Evolutionary conservation across 805 yeast species (phyloP).

Genomic region (Candida ficus): DNA sequence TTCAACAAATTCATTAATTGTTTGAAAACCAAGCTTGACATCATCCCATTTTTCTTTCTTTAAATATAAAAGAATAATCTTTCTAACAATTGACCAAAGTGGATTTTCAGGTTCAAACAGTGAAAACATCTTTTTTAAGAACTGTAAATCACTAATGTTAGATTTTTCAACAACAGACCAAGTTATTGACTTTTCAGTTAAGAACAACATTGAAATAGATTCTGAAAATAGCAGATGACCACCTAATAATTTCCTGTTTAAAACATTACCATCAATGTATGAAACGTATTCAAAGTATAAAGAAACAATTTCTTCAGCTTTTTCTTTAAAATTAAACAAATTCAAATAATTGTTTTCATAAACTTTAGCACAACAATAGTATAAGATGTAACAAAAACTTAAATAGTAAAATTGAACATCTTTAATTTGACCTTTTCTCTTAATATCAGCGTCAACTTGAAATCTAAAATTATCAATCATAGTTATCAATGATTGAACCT

Average conservation of each 20-base stretch:
- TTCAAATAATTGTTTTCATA: conserved; percentile 12
- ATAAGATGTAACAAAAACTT: conserved; percentile 16
- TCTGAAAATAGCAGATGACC: conserved; percentile 13
- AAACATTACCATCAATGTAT: conserved; percentile 6
- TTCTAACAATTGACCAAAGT: conserved; percentile 11
- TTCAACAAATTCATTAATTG: conserved; percentile 6
- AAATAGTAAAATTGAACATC: conserved; percentile 18
- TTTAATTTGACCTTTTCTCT: conserved; percentile 15
- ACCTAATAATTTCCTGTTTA: conserved; percentile 9
- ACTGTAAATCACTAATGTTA: conserved; percentile 10
- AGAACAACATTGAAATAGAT: conserved; percentile 15
- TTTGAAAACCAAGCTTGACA: conserved; percentile 8
- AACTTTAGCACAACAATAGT: conserved; percentile 11
- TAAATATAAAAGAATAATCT: conserved; percentile 1
- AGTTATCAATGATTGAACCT: conserved; percentile 13
- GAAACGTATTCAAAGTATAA: conserved; percentile 16
- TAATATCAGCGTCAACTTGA: conserved; percentile 16
- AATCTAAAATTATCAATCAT: conserved; percentile 18
- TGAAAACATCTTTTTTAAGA: conserved; percentile 12
- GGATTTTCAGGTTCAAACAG: conserved; percentile 3
- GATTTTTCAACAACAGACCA: conserved; percentile 13
- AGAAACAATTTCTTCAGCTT: conserved; percentile 7
- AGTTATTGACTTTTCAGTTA: conserved; percentile 5
- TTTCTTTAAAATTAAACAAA: conserved; percentile 14
- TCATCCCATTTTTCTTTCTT: not conserved